Evolutionary conservation across 2,329 filamentous ascomycete species (phyloP), one percentile per base, ranked within the genome.

Genomic region (Hymenoscyphus occultus): DNA sequence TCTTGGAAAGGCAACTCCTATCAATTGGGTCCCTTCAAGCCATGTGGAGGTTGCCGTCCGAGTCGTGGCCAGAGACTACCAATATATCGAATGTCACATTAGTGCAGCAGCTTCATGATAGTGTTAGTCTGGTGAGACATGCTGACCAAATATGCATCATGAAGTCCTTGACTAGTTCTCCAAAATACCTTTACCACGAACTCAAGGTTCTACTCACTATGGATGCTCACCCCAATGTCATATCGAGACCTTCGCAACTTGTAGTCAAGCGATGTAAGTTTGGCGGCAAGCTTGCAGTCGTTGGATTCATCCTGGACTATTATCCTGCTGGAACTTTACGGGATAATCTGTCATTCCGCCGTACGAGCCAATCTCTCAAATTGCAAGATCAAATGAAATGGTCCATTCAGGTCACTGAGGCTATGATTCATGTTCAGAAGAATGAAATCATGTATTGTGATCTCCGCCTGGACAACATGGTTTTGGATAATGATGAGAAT

Each of bases 151-250:
- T 78, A 2, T 83, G 80, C 77, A 82, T 86, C 64, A 80, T 88
- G 74, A 88, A 88, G 72, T 83, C 84, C 2, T 73, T 87, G 54
- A 83, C 82, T 2, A 84, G 82, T 74, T 82, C 80, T 68, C 79
- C 83, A 66, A 86, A 86, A 71, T 87, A 84, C 70, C 77, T 88
- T 45, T 88, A 87, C 71, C 84, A 87, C 69, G 86, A 88, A 73
- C 78, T 88, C 19, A 81, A 81, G 62, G 80, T 81, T 31, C 79
- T 88, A 1, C 80, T 87, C 62, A 78, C 74, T 35, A 78, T 86
- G 57, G 76, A 80, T 35, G 77, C 81, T 2, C 84, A 88, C 70
- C 77, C 78, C 1, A 82, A 84, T 72, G 76, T 88, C 64, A 81
- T 87, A 59, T 74, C 79, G 31, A 76, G 77, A 9, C 86, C 86